Evolutionary conservation across 495 filamentous ascomycete genomes (phyloP), one percentile per base, ranked within the genome.

Genomic region (Copromyces sp.): DNA sequence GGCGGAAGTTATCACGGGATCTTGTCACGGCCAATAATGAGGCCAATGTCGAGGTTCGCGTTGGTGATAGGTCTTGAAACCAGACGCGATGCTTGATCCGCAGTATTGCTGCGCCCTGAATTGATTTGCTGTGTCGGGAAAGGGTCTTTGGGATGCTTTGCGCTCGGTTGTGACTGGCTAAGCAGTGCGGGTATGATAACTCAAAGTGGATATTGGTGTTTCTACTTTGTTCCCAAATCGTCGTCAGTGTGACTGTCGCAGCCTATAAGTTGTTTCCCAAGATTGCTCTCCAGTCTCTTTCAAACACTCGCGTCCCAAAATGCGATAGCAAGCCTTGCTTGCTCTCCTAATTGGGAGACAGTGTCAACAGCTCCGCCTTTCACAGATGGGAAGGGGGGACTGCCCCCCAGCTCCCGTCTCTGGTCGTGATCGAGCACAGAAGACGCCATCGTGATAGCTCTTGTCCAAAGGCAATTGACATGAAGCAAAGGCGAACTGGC

Each of bases 1-100:
- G 84, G 75, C 72, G 73, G 75, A 47, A 73, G 77, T 74, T 82
- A 84, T 86, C 84, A 86, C 84, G 84, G 85, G 84, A 86, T 81
- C 73, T 75, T 71, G 72, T 71, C 70, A 78, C 71, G 78, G 77
- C 84, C 84, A 85, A 86, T 86, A 77, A 73, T 78, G 78, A 80
- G 42, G 69, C 73, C 78, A 78, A 82, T 70, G 74, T 70, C 68
- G 72, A 75, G 59, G 79, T 73, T 83, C 72, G 73, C 71, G 79
- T 77, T 75, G 76, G 47, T 85, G 84, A 86, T 86, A 86, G 84
- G 84, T 76, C 78, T 85, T 77, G 72, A 71, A 68, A 75, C 74
- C 77, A 75, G 74, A 74, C 68, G 74, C 78, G 80, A 83, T 80
- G 81, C 77, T 75, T 77, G 71, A 75, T 76, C 76, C 77, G 78